Conservation (phyloP, 768 basidiomycete species). For the Strobilomyces dryophilus region DNA sequence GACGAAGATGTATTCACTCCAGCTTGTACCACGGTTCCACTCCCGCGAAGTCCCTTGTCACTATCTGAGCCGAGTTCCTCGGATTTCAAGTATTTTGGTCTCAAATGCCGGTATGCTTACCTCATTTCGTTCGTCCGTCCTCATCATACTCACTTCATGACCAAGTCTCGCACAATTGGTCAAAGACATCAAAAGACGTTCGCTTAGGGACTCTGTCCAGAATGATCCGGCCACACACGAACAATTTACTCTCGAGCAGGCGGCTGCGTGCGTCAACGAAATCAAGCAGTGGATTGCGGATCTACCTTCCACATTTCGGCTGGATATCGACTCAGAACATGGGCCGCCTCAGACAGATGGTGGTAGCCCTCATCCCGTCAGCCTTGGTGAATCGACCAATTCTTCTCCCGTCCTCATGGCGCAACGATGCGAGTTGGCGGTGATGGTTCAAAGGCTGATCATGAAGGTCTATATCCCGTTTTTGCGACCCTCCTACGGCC, state of each 20-base stretch:
- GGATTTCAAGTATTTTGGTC: slow-evolving; percentile 46
- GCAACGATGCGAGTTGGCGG: slow-evolving; percentile 57
- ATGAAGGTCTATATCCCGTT: slow-evolving; percentile 69
- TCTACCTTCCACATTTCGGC: slow-evolving; percentile 48
- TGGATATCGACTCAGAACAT: slow-evolving; percentile 35
- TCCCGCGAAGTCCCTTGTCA: slow-evolving; percentile 29
- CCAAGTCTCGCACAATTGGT: slow-evolving; percentile 57
- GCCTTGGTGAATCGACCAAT: slow-evolving; percentile 11
- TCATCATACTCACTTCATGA: slow-evolving; percentile 4
- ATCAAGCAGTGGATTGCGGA: slow-evolving; percentile 50
- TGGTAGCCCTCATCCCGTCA: slow-evolving; percentile 2
- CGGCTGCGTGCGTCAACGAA: slow-evolving; percentile 52
- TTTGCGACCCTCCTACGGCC: slow-evolving; percentile 36
- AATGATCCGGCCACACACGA: slow-evolving; percentile 24
- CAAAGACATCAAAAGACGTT: slow-evolving; percentile 55
- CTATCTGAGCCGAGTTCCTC: slow-evolving; percentile 27
- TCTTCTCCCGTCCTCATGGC: slow-evolving; percentile 38
- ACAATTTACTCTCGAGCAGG: slow-evolving; percentile 56
- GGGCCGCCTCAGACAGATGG: slow-evolving; percentile 12
- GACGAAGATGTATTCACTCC: slow-evolving; percentile 52
- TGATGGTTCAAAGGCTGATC: slow-evolving; percentile 57
- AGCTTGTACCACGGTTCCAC: slow-evolving; percentile 41
- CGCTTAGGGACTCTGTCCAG: slow-evolving; percentile 37
- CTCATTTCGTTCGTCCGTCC: not conserved
- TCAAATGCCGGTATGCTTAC: slow-evolving; percentile 55